Base-by-base conservation (phyloP, 148 eudicot species). In the Bassia scoparia region DNA sequence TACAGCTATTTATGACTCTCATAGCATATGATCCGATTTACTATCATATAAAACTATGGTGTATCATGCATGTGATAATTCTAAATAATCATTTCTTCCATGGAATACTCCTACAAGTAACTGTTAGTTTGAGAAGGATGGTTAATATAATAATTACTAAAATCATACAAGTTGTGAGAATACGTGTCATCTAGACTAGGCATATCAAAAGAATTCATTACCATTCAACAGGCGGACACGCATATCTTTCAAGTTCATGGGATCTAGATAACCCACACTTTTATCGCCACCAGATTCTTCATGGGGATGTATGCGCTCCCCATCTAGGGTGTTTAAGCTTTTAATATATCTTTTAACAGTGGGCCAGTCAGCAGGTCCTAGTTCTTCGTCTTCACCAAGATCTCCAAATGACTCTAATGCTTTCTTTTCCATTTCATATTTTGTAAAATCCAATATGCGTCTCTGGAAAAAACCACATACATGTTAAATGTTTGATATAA, bases 281-380 rank as follows among this genome's bases (percentile, higher is more conserved):
- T 78, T 84, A 23, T 11, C 8, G 12, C 12, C 12, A 41, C 46
- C 46, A 41, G 92, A 68, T 53, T 38, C 82, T 74, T 77, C 83
- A 80, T 94, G 91, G 15, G 97, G 93, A 69, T 94, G 97, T 66
- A 74, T 73, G 20, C 77, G 74, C 65, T 91, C 97, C 52, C 89
- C 97, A 46, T 86, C 91, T 67, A 87, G 61, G 61, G 78, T 88
- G 70, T 82, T 83, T 74, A 94, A 80, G 83, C 89, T 74, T 68
- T 83, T 81, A 53, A 94, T 94, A 76, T 91, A 84, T 79, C 81
- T 80, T 79, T 87, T 91, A 73, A 94, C 96, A 65, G 97, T 86
- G 54, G 86, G 84, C 98, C 98, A 94, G 70, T 94, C 98, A 76
- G 86, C 91, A 80, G 98, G 98, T 70, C 97, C 98, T 55, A 94